Percentiles rank a stretch among this genome's conserved stretches.
These are phyloP conservation scores for Penicillium mononematosum DNA, from an alignment of 495 filamentous ascomycete species.

Conservation along the genomic window DNA sequence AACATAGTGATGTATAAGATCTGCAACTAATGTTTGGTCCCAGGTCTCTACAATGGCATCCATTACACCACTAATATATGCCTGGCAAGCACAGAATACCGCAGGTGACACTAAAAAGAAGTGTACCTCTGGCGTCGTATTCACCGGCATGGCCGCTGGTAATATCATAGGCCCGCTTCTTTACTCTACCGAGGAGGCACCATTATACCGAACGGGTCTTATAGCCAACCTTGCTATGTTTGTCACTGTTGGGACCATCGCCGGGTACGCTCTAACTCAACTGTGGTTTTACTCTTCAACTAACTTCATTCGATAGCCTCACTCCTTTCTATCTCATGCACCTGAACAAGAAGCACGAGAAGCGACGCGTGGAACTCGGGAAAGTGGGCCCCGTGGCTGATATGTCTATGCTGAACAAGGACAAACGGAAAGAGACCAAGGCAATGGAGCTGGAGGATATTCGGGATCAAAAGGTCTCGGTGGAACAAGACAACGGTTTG, in stretches of 20 bases:
- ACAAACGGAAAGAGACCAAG: conserved; percentile 17
- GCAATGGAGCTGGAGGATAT: conserved; percentile 24
- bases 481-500: conserved; percentile 23
- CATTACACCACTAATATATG: conserved; percentile 29
- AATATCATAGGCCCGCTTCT: conserved; percentile 31
- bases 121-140: conserved; percentile 25
- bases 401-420: conserved; percentile 22
- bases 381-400: conserved; percentile 24
- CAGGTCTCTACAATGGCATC: conserved; percentile 29
- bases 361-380: conserved; percentile 38
- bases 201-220: conserved; percentile 26
- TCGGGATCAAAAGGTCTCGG: background rate
- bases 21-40: background rate
- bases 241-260: conserved; percentile 20
- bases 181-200: conserved; percentile 25
- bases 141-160: conserved; percentile 28
- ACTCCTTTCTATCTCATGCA: conserved; percentile 45
- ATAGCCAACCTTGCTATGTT: conserved; percentile 31
- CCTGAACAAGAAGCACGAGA: conserved; percentile 48
- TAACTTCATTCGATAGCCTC: conserved; percentile 6
- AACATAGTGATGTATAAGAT: background rate
- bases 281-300: background rate
- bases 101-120: conserved; percentile 33
- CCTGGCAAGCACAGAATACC: conserved; percentile 33
- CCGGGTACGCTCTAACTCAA: conserved; percentile 17